Percentiles rank a stretch among this genome's conserved stretches.
These are phyloP conservation scores for Xanthoconium stramineum DNA, from an alignment of 768 basidiomycete genomes.

Conservation along the genomic window DNA sequence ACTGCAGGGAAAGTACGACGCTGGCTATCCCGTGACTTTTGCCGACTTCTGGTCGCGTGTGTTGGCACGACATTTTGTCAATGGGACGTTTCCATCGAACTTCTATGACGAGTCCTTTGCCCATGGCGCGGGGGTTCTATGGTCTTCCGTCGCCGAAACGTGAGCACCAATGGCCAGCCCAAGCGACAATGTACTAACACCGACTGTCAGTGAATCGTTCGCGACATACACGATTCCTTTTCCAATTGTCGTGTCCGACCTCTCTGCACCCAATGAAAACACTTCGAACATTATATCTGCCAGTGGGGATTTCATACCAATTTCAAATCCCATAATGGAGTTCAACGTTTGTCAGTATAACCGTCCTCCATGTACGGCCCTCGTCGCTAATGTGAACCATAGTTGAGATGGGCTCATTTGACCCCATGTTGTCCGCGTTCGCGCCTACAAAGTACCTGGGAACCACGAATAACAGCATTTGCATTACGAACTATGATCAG, in stretches of 20 bases:
- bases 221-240: conserved; percentile 35
- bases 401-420: conserved; percentile 43
- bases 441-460: conserved; percentile 45
- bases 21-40: conserved; percentile 31
- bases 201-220: conserved; percentile 30
- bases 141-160: conserved; percentile 34
- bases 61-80: conserved; percentile 37
- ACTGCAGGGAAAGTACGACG: conserved; percentile 27
- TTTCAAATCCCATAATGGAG: conserved; percentile 34
- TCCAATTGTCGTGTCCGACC: conserved; percentile 36
- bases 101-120: conserved; percentile 28
- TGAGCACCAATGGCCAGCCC: conserved; percentile 18
- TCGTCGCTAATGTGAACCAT: background rate
- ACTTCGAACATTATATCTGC: conserved; percentile 13
- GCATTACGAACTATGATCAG: conserved; percentile 37
- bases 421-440: conserved; percentile 44
- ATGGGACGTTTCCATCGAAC: conserved; percentile 34
- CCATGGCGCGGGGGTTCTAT: conserved; percentile 36
- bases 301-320: conserved; percentile 24
- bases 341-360: conserved; percentile 33
- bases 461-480: conserved; percentile 30
- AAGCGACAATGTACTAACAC: background rate
- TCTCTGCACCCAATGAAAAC: conserved; percentile 26
- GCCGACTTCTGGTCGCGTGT: conserved; percentile 27
- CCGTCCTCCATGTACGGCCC: background rate